Evolutionary conservation across 2,329 filamentous ascomycete species (phyloP).

Genomic region (Monilinia fructicola): DNA sequence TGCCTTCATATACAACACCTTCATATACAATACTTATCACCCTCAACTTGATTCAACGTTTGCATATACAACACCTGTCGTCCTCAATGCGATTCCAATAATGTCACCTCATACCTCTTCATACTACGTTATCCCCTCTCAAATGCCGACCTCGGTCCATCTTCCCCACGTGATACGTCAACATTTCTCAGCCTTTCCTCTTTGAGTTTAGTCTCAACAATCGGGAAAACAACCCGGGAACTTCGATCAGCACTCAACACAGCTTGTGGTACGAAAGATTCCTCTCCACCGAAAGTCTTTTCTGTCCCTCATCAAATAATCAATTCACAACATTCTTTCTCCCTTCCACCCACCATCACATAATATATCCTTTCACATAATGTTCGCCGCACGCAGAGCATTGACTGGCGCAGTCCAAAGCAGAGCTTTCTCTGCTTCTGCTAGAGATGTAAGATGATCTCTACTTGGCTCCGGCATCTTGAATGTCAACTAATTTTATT

Average conservation of each 20-base stretch:
- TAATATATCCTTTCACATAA: constrained; percentile 43
- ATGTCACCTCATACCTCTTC: too few species aligned
- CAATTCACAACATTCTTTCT: constrained; percentile 25
- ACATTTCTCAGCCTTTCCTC: background rate
- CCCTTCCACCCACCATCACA: constrained; percentile 18
- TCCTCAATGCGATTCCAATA: background rate
- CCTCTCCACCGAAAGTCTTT: constrained; percentile 19
- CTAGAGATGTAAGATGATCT: constrained; percentile 62
- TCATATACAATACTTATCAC: background rate
- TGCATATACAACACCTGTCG: background rate
- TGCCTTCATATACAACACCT: background rate
- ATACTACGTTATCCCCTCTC: background rate
- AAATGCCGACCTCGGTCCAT: constrained; percentile 16
- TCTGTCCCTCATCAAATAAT: constrained; percentile 20
- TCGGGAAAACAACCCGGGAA: constrained; percentile 15
- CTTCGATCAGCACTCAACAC: constrained; percentile 13
- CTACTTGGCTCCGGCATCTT: constrained; percentile 21
- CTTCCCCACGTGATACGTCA: background rate
- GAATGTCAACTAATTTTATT: constrained; percentile 30
- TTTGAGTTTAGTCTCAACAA: background rate
- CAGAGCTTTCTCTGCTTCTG: constrained; percentile 78
- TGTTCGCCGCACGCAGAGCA: constrained; percentile 71
- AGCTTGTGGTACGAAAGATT: constrained; percentile 13
- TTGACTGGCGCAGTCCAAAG: constrained; percentile 61
- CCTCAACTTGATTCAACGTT: background rate